Base-by-base conservation (phyloP, 2,329 filamentous ascomycete species). In the Phaeoacremonium minimum region DNA sequence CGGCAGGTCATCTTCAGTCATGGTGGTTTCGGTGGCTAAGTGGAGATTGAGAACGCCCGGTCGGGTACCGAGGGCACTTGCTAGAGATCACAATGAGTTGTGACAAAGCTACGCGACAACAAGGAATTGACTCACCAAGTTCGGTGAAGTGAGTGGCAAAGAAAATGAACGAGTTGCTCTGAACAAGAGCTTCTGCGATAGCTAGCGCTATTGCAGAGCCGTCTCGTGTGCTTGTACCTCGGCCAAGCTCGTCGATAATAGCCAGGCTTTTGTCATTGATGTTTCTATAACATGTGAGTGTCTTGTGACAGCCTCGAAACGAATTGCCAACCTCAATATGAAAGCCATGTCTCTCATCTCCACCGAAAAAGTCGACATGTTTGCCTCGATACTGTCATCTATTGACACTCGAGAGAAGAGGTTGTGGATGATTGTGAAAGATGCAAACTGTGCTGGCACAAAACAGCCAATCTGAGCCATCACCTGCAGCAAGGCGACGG, bases 341-440 rank as follows among this genome's bases (percentile, higher is more conserved):
- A 94, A 95, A 0, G 90, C 88, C 65, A 91, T 94, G 51, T 97
- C 93, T 29, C 87, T 77, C 93, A 98, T 97, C 59, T 98, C 93
- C 0, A 88, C 75, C 0, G 90, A 87, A 55, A 97, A 98, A 0
- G 88, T 95, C 0, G 91, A 97, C 16, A 95, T 77, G 44, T 95
- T 97, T 13, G 85, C 83, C 62, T 95, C 87, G 15, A 95, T 84
- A 43, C 76, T 87, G 57, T 97, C 90, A 38, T 95, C 85, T 28
- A 87, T 85, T 0, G 89, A 91, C 7, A 95, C 73, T 3, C 93
- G 77, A 0, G 93, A 87, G 58, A 98, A 96, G 0, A 98, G 73
- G 42, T 88, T 87, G 44, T 86, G 78, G 1, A 86, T 72, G 14
- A 97, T 78, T 0, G 89, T 79, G 44, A 97, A 85, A 0, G 82